phyloP scores from a whole-genome alignment of 108 stramenopile species.

The Pseudonitzschia multistriata region DNA sequence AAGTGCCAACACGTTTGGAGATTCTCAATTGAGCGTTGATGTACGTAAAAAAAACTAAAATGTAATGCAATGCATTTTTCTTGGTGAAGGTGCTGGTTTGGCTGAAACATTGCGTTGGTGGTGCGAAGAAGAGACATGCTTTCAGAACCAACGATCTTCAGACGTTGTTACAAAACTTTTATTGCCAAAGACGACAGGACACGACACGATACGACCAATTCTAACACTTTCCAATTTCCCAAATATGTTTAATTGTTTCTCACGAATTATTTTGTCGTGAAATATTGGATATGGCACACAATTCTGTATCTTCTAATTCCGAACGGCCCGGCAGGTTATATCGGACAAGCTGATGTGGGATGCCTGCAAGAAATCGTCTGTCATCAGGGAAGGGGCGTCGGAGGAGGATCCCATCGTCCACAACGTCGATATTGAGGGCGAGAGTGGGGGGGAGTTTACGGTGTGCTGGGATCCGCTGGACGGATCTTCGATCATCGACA shows the following conservation, averaged over 20 bases:
- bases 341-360: slow-evolving; percentile 73
- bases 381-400: slow-evolving; percentile 61
- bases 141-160: neutral
- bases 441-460: slow-evolving; percentile 69
- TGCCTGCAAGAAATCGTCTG: slow-evolving; percentile 47
- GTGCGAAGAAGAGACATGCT: too few relatives aligned
- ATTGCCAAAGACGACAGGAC: too few relatives aligned
- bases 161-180: too few relatives aligned
- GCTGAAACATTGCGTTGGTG: neutral
- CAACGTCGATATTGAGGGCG: slow-evolving; percentile 41
- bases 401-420: slow-evolving; percentile 70
- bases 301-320: too few relatives aligned
- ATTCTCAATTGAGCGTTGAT: slow-evolving; percentile 67
- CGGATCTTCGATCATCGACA: slow-evolving; percentile 92
- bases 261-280: neutral
- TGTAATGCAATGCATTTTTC: neutral
- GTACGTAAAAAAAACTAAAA: slow-evolving; percentile 24
- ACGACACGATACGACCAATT: neutral
- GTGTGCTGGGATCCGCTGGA: slow-evolving; percentile 96
- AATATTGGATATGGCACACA: neutral
- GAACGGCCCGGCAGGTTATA: slow-evolving; percentile 31
- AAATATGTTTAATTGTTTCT: neutral
- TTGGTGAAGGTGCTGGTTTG: neutral
- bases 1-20: slow-evolving; percentile 61
- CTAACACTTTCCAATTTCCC: neutral